Evolutionary conservation across 2,329 filamentous ascomycete genomes (phyloP), one percentile per base, ranked within the genome.

Genomic region (Verticillium dahliae): DNA sequence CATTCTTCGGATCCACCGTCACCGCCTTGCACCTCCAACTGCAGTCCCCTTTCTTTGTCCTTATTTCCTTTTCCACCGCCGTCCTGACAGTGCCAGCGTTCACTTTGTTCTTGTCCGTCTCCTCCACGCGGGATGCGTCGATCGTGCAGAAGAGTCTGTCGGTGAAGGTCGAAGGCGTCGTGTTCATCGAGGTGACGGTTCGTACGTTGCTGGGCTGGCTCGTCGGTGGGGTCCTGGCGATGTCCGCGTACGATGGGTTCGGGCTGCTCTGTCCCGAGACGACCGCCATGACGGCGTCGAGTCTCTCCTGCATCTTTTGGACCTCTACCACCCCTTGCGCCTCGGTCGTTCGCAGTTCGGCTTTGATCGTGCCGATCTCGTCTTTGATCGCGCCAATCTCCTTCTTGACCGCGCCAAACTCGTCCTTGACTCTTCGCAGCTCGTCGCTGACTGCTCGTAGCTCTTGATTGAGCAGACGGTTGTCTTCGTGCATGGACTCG

Each of bases 101-200:
- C 9, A 39, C 50, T 14, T 60, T 56, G 7, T 45, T 37, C 4
- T 11, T 39, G 2, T 56, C 22, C 38, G 37, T 15, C 15, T 10
- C 31, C 27, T 60, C 54, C 18, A 60, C 59, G 10, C 31, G 18
- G 2, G 59, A 60, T 18, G 31, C 41, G 37, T 60, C 54, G n/a
- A 57, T 57, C 31, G 54, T 57, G 54, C 54, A 60, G 54, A 34
- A 60, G 1, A 60, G 54, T 18, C 38, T 38, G 37, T 57, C 38
- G 11, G 34, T 38, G n/a, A 41, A 58, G 4, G 57, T 45, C 6
- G 22, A 45, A 11, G 37, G 57, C 6, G 37, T 45, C 4, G 57
- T 58, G 18, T 45, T 45, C 37, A 11, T 13, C 22, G 37, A 45
- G 22, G 37, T 14, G 22, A 45, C 37, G 10, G 57, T 50, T 58